Conservation (phyloP, 306 rosid species). For the Gleditsia sinensis region DNA sequence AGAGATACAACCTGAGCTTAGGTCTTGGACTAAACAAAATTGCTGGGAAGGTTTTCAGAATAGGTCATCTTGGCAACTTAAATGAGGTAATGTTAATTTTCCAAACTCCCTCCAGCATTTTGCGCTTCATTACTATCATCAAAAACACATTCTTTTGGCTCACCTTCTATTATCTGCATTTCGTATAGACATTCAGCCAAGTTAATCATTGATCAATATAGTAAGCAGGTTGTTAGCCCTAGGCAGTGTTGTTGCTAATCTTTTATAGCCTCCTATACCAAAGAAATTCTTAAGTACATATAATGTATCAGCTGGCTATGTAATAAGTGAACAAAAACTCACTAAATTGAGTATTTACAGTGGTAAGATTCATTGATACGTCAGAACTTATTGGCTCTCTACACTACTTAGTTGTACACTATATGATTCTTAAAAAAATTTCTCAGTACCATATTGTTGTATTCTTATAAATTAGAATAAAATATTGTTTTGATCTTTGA, state of each 20-base stretch:
- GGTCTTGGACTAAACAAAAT: conserved; percentile 96
- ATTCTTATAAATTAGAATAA: background rate
- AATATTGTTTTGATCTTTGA: no score
- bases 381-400: no score
- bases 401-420: no score
- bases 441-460: background rate
- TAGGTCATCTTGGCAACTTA: conserved; percentile 93
- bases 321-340: no score
- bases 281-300: no score
- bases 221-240: no score
- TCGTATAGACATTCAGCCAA: background rate
- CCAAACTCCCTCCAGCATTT: conserved; percentile 3
- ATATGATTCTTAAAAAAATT: no score
- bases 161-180: background rate
- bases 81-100: conserved; percentile 71
- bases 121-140: background rate
- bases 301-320: no score
- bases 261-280: background rate
- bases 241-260: background rate
- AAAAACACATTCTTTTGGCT: background rate
- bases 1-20: conserved; percentile 84
- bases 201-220: background rate
- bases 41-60: conserved; percentile 98
- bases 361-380: no score
- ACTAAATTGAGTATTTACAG: no score